Conservation (phyloP, 495 filamentous ascomycete species). For the Penicillium mononematosum region DNA sequence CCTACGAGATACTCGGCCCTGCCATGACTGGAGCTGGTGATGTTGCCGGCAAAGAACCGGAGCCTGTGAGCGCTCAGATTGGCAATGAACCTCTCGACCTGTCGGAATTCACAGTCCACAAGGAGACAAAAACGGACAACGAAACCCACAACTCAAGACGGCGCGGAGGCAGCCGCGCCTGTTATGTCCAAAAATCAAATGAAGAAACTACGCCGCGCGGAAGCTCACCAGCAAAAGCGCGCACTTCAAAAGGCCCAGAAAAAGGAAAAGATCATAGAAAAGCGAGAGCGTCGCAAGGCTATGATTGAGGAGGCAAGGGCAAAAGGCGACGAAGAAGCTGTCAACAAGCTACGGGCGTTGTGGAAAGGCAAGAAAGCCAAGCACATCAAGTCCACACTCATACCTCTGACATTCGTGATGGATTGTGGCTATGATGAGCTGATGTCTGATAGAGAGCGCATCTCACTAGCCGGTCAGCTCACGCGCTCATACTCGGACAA, state of each 20-base stretch:
- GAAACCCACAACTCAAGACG: slow-evolving; percentile 18
- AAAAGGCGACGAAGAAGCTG: slow-evolving; percentile 30
- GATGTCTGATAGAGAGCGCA: slow-evolving; percentile 80
- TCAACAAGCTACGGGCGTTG: slow-evolving; percentile 30
- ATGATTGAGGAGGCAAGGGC: slow-evolving; percentile 35
- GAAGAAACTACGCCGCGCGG: slow-evolving; percentile 66
- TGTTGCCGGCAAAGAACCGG: slow-evolving; percentile 15
- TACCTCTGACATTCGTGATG: slow-evolving; percentile 77
- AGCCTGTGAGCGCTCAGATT: slow-evolving; percentile 7
- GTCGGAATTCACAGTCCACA: slow-evolving; percentile 6
- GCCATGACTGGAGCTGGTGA: slow-evolving; percentile 38
- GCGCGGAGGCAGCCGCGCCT: slow-evolving; percentile 22
- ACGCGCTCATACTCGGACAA: slow-evolving; percentile 90
- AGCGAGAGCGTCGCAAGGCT: slow-evolving; percentile 57
- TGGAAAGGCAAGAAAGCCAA: slow-evolving; percentile 19
- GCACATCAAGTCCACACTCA: slow-evolving; percentile 42
- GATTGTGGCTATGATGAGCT: slow-evolving; percentile 91
- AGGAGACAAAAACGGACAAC: neutral
- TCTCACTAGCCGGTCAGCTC: slow-evolving; percentile 77
- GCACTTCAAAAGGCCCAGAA: slow-evolving; percentile 68
- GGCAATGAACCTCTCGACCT: slow-evolving; percentile 9
- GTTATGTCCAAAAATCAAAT: slow-evolving; percentile 74
- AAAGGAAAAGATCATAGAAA: slow-evolving; percentile 66
- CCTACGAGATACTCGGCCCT: slow-evolving; percentile 24
- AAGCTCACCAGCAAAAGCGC: slow-evolving; percentile 66